Evolutionary conservation across 192 early-diverging fungal species (phyloP).

Genomic region (Coemansia interrupta): DNA sequence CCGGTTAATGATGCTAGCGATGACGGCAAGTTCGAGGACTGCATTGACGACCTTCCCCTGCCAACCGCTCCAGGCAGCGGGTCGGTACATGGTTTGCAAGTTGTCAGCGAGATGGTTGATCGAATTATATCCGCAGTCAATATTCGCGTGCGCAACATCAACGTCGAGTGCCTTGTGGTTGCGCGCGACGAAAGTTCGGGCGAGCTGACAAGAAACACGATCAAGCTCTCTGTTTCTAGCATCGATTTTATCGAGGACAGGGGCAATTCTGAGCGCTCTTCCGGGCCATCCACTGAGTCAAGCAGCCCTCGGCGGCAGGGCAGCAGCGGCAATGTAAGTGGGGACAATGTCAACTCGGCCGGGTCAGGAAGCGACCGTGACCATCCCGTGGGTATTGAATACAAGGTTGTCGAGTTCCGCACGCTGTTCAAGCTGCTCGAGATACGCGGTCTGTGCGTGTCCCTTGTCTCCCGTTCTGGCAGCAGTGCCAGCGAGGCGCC

Average conservation of each 20-base stretch:
- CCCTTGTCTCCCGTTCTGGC: conserved; percentile 7
- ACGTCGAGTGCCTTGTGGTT: conserved; percentile 27
- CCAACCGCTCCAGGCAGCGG: conserved; percentile 35
- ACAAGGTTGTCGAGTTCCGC: conserved; percentile 44
- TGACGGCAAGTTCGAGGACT: conserved; percentile 25
- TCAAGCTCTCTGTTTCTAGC: conserved; percentile 49
- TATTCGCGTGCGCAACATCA: conserved; percentile 56
- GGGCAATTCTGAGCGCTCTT: conserved; percentile 11
- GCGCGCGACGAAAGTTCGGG: conserved; percentile 22
- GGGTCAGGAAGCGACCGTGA: conserved; percentile 18
- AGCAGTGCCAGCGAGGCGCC: neutral
- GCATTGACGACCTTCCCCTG: conserved; percentile 25
- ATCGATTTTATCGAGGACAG: conserved; percentile 46
- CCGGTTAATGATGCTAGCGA: conserved; percentile 7
- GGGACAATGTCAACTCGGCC: conserved; percentile 15
- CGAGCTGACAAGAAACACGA: conserved; percentile 16
- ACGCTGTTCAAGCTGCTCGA: conserved; percentile 42
- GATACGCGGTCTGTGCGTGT: conserved; percentile 32
- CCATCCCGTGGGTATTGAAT: conserved; percentile 43
- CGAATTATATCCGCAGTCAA: conserved; percentile 79
- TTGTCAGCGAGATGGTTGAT: conserved; percentile 77
- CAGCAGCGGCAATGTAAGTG: conserved; percentile 10
- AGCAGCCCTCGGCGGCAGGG: conserved; percentile 9
- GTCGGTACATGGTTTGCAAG: conserved; percentile 64
- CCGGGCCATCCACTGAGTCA: conserved; percentile 7